Percentiles rank a stretch among this genome's conserved stretches.
Evolutionary conservation across 2,329 filamentous ascomycete species (phyloP).

Genomic region (Monilinia aucupariae): DNA sequence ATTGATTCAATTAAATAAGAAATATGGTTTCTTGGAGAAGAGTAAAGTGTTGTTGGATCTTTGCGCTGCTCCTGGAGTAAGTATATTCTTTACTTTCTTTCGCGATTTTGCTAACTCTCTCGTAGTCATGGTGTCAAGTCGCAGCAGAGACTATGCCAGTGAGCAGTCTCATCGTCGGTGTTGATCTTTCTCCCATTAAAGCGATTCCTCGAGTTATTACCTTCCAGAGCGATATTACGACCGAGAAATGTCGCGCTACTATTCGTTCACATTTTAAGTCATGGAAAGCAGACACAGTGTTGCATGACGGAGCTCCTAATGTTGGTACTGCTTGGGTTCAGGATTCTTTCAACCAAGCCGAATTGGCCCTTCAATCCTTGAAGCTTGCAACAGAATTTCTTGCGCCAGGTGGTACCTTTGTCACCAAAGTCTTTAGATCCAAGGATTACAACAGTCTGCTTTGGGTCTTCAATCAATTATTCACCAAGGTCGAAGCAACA

Average conservation of each 20-base stretch:
- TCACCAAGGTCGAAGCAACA: conserved; percentile 90
- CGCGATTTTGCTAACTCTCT: conserved; percentile 22
- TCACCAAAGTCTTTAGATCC: conserved; percentile 94
- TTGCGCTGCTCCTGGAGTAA: conserved; percentile 87
- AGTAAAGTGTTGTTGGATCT: conserved; percentile 95
- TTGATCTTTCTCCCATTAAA: conserved; percentile 93
- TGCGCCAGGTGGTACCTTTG: conserved; percentile 81
- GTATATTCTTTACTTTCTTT: conserved; percentile 35
- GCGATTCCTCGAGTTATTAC: conserved; percentile 88
- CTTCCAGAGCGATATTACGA: conserved; percentile 97
- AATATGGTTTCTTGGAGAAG: conserved; percentile 96
- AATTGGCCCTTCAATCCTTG: conserved; percentile 82
- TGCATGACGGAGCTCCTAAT: conserved; percentile 96
- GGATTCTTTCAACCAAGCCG: conserved; percentile 96
- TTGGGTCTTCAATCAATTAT: conserved; percentile 97
- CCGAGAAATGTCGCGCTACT: conserved; percentile 88
- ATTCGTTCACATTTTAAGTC: conserved; percentile 87
- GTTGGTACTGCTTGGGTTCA: conserved; percentile 98
- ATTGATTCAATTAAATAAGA: conserved; percentile 96
- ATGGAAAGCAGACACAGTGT: conserved; percentile 90
- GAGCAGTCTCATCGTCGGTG: conserved; percentile 84
- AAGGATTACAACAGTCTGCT: conserved; percentile 95
- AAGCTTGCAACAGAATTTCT: conserved; percentile 94
- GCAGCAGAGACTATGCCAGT: conserved; percentile 91
- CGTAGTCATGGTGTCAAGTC: conserved; percentile 91